A percentile compares a stretch with the other conserved stretches of the same genome.
Conservation (phyloP, 768 basidiomycete genomes). For the Gymnopilus junonius region DNA sequence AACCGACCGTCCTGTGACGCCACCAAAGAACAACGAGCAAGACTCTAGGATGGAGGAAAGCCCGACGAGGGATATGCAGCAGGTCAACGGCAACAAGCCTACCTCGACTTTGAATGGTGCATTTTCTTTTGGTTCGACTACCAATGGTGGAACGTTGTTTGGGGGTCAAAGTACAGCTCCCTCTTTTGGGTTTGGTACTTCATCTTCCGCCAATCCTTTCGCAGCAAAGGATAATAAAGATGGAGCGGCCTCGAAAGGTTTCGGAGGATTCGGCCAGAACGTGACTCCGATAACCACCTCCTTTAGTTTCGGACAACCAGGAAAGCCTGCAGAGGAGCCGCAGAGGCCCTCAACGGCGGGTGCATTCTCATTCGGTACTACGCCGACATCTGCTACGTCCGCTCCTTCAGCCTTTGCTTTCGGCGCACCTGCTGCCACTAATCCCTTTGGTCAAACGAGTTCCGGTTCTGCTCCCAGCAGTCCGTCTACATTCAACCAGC, state of each 20-base stretch:
- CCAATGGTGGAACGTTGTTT: slow-evolving; percentile 32
- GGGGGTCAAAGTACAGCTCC: slow-evolving; percentile 28
- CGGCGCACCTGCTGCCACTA: slow-evolving; percentile 32
- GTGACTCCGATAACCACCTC: slow-evolving; percentile 36
- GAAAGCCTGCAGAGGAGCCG: slow-evolving; percentile 37
- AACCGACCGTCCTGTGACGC: slow-evolving; percentile 59
- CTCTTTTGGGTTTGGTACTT: slow-evolving; percentile 47
- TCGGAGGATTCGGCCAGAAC: slow-evolving; percentile 52
- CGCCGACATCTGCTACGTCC: slow-evolving; percentile 40
- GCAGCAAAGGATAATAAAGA: slow-evolving; percentile 46
- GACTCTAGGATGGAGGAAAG: slow-evolving; percentile 86
- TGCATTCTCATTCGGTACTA: slow-evolving; percentile 52
- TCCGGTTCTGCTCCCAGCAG: slow-evolving; percentile 56
- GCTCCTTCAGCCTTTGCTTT: slow-evolving; percentile 33
- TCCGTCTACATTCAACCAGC: slow-evolving; percentile 59
- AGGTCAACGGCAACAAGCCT: slow-evolving; percentile 45
- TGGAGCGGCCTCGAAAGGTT: slow-evolving; percentile 46
- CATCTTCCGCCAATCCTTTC: slow-evolving; percentile 48
- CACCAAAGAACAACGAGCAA: slow-evolving; percentile 64
- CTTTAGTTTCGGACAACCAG: slow-evolving; percentile 52
- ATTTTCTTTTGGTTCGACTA: slow-evolving; percentile 50
- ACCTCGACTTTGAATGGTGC: slow-evolving; percentile 39
- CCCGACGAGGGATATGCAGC: slow-evolving; percentile 66
- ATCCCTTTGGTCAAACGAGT: slow-evolving; percentile 47
- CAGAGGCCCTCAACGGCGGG: slow-evolving; percentile 43